Conservation (phyloP, 164 flowering plant species). For the Malania oleifera region DNA sequence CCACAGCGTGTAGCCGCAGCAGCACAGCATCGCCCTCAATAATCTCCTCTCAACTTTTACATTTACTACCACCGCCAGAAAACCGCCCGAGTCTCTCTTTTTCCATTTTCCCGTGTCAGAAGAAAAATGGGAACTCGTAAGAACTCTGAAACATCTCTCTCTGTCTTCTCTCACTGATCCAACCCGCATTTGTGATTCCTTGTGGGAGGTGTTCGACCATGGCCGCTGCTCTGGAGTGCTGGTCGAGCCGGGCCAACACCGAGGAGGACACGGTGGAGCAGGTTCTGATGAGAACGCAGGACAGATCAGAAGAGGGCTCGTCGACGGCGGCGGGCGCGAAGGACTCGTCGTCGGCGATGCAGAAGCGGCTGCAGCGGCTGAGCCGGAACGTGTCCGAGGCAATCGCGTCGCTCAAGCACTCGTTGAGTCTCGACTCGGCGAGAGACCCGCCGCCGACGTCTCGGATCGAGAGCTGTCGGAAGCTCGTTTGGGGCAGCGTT, state of each 20-base stretch:
- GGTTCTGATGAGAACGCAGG: constrained; percentile 65
- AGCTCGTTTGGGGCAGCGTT: constrained; percentile 71
- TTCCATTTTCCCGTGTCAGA: no score
- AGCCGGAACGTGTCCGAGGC: constrained; percentile 78
- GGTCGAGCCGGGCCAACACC: constrained; percentile 77
- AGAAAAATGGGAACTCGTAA: no score
- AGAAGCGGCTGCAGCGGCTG: constrained; percentile 65
- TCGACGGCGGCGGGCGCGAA: constrained; percentile 17
- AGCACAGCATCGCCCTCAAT: no score
- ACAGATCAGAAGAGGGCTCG: constrained; percentile 55
- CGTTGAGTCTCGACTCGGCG: constrained; percentile 61
- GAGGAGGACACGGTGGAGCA: constrained; percentile 92
- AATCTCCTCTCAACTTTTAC: no score
- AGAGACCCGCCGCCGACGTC: constrained; percentile 30
- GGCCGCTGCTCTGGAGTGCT: constrained; percentile 95
- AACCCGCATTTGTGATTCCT: no score
- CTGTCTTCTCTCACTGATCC: no score
- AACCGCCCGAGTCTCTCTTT: no score
- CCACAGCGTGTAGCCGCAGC: no score
- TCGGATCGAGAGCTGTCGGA: constrained; percentile 43
- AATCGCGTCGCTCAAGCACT: constrained; percentile 65
- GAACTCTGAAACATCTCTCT: no score
- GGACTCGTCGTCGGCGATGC: constrained; percentile 46
- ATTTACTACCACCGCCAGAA: no score
- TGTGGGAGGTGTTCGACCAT: constrained; percentile 22